Base-by-base conservation (phyloP, 148 eudicot genomes). In the Rhododendron griersonianum region DNA sequence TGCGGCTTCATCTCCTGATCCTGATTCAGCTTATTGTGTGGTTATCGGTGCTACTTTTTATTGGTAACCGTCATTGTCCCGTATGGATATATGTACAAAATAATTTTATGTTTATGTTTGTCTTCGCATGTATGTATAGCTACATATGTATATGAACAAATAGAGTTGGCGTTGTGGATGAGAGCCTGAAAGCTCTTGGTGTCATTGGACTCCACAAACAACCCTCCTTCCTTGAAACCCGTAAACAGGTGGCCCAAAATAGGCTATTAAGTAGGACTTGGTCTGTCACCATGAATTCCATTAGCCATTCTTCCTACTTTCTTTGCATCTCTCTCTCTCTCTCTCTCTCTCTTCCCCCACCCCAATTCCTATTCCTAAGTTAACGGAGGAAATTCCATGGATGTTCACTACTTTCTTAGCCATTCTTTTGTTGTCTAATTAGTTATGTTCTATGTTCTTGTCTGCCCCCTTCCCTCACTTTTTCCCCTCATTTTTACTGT, bases 281-380 rank as follows among this genome's bases (percentile, higher is more conserved):
- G 65, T 81, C 74, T 82, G 50, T 45, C 84, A 57, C 84, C 83
- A 23, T 82, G 3, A 59, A 35, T 59, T 67, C 61, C 84, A 37
- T 82, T 21, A 9, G 15, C 83, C 50, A 53, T 35, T 35, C 69
- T 55, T 53, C 45, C 71, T 18, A 16, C 83, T 35, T 18, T 57
- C 71, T 55, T 19, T 57, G 71, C 37, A 4, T 25, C 39, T 14
- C 59, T 48, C 67, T 23, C 28, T n/a, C 28, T 8, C 81, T 44
- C 81, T 78, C 61, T 48, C 57, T 25, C 65, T 51, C 23, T 7
- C 65, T 48, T 19, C 3, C 57, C 23, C 37, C 45, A 15, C 61
- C 61, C 41, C 21, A 25, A 80, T 80, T 48, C 41, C 82, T 7
- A 28, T 35, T 57, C 82, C 45, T 33, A 81, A 81, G 65, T 81